Conservation (phyloP, 768 basidiomycete species). For the Mycena belliarum region DNA sequence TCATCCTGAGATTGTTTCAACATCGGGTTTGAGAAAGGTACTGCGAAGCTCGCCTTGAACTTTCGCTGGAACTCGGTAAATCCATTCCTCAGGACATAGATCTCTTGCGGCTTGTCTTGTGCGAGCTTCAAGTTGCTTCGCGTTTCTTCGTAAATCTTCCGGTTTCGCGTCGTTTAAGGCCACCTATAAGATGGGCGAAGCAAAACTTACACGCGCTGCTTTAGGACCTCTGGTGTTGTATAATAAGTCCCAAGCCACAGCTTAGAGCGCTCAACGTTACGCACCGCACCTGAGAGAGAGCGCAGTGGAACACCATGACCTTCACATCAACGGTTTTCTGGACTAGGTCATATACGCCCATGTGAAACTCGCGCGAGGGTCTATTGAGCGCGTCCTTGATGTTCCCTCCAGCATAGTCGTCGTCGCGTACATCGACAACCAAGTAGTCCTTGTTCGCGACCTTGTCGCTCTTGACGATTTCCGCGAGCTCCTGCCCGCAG, state of each 20-base stretch:
- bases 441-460: conserved; percentile 64
- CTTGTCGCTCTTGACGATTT: conserved; percentile 67
- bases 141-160: conserved; percentile 70
- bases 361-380: conserved; percentile 63
- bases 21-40: not conserved
- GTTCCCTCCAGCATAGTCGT: conserved; percentile 78
- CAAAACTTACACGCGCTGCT: conserved; percentile 62
- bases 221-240: conserved; percentile 62
- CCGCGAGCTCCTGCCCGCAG: conserved; percentile 60
- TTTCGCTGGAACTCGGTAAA: conserved; percentile 70
- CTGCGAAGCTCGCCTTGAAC: conserved; percentile 52
- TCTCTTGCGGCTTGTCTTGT: conserved; percentile 48
- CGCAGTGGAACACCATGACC: conserved; percentile 76
- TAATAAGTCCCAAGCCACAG: conserved; percentile 7
- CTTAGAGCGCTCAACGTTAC: conserved; percentile 6
- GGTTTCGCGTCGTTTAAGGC: conserved; percentile 13
- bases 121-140: conserved; percentile 47
- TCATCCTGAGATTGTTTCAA: conserved; percentile 48
- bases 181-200: not conserved
- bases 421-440: conserved; percentile 84
- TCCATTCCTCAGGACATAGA: conserved; percentile 70
- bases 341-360: conserved; percentile 59
- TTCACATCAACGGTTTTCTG: conserved; percentile 61
- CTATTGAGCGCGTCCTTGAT: conserved; percentile 64
- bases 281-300: conserved; percentile 78